Percentiles rank a stretch among this genome's conserved stretches.
These are phyloP conservation scores for Acanthamoeba lugdunensis DNA, from an alignment of 208 protist genomes.

Conservation along the genomic window DNA sequence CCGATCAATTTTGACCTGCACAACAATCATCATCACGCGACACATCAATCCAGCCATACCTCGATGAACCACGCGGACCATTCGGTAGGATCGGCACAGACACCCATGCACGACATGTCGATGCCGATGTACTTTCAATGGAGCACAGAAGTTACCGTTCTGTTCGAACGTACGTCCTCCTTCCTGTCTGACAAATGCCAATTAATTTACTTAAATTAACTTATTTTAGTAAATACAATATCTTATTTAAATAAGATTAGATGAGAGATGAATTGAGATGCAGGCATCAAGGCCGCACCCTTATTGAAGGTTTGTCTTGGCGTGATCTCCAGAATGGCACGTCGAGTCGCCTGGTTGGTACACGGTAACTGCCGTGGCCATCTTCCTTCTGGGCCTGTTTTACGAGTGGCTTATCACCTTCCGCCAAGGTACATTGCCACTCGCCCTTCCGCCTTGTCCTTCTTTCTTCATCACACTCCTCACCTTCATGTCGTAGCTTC, in stretches of 20 bases:
- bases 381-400: conserved; percentile 48
- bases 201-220: background rate
- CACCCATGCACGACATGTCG: background rate
- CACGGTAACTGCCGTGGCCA: conserved; percentile 18
- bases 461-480: background rate
- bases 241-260: too few species aligned
- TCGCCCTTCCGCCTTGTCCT: background rate
- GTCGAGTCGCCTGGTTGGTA: conserved; percentile 34
- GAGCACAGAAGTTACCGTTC: conserved; percentile 26
- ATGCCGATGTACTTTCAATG: conserved; percentile 33
- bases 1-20: conserved; percentile 1
- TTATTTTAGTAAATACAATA: too few species aligned
- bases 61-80: background rate
- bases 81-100: background rate
- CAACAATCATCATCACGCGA: background rate
- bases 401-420: conserved; percentile 63
- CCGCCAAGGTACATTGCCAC: background rate
- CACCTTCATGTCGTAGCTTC: background rate
- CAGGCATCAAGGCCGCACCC: too few species aligned
- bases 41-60: background rate
- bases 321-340: conserved; percentile 1
- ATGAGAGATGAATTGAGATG: too few species aligned
- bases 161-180: background rate
- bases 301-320: background rate
- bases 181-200: too few species aligned